Percentiles rank a stretch among this genome's conserved stretches.
Conservation (phyloP, 306 rosid genomes). For the Cucurbita ficifolia region DNA sequence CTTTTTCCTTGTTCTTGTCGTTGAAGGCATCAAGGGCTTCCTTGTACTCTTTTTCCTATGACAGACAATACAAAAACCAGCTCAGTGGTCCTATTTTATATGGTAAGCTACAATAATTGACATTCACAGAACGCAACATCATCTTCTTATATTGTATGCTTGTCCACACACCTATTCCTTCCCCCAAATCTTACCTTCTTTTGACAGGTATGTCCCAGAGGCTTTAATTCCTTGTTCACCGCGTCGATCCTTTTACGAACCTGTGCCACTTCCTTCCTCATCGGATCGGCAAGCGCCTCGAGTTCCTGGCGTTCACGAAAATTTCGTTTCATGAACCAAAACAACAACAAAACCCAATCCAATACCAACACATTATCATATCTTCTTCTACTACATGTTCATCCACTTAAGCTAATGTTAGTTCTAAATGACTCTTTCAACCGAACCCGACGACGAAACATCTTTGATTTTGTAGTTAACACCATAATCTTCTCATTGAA, state of each 20-base stretch:
- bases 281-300: constrained; percentile 78
- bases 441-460: neutral
- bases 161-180: neutral
- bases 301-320: constrained; percentile 43
- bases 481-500: neutral
- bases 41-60: constrained; percentile 83
- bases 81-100: neutral
- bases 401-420: neutral
- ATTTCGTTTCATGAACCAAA: neutral
- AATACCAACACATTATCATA: too few species aligned
- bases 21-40: constrained; percentile 93
- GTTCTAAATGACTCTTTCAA: neutral
- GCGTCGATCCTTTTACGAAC: constrained; percentile 81
- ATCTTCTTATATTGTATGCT: neutral
- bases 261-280: constrained; percentile 79
- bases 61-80: constrained; percentile 7
- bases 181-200: constrained; percentile 46
- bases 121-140: constrained; percentile 2
- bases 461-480: neutral
- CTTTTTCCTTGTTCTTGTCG: constrained; percentile 85
- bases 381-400: neutral
- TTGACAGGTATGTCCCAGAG: constrained; percentile 86
- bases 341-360: neutral
- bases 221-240: constrained; percentile 95
- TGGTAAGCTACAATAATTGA: neutral